These are phyloP conservation scores for Phytophthora tubulina DNA, from an alignment of 352 stramenopile species.

Conservation along the genomic window DNA sequence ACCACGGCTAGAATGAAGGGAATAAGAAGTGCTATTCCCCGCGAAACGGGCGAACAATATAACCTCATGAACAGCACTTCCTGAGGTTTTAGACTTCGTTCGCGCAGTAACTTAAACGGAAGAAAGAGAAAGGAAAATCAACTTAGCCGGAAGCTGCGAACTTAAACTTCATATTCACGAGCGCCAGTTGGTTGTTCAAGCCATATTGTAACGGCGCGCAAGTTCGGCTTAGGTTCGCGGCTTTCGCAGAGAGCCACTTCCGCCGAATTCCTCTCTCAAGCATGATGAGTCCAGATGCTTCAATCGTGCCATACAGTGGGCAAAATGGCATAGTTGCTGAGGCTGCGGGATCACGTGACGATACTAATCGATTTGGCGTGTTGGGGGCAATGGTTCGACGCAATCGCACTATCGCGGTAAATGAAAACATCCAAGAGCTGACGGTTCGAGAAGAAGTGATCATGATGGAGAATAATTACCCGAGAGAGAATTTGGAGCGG, in stretches of 20 bases:
- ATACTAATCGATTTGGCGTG: not conserved
- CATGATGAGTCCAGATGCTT: not conserved
- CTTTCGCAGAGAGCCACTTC: not conserved
- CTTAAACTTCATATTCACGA: not conserved
- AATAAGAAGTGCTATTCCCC: not conserved
- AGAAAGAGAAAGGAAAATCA: too few relatives aligned
- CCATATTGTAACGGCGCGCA: not conserved
- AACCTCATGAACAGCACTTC: too few relatives aligned
- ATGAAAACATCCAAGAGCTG: not conserved
- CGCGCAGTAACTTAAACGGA: not conserved
- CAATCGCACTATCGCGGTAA: not conserved
- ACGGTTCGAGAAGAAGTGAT: not conserved
- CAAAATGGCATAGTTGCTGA: not conserved
- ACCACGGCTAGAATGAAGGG: conserved; percentile 2
- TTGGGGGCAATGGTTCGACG: not conserved
- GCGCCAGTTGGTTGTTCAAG: too few relatives aligned
- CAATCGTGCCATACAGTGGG: not conserved
- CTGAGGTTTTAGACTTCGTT: too few relatives aligned
- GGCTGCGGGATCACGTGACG: not conserved
- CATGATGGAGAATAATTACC: not conserved
- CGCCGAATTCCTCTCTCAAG: not conserved
- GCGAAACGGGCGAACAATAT: not conserved
- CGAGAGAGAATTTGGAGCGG: not conserved
- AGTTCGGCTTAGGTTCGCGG: not conserved
- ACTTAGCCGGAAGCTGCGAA: not conserved